Evolutionary conservation across 257 asterid species (phyloP).

Genomic region (Misopates orontium): DNA sequence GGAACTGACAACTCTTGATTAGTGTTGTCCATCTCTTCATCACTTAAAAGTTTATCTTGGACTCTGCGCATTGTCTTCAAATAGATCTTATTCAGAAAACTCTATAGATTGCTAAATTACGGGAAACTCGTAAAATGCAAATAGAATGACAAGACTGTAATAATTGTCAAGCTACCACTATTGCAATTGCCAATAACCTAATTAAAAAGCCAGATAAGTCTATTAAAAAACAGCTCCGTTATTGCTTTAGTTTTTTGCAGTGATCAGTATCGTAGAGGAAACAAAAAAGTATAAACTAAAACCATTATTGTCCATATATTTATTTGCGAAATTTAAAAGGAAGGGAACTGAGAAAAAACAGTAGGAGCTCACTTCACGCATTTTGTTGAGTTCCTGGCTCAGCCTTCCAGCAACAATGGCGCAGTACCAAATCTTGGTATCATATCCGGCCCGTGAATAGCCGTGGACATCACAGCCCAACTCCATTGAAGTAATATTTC

Average conservation of each 20-base stretch:
- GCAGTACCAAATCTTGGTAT: slow-evolving; percentile 87
- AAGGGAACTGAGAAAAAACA: slow-evolving; percentile 7
- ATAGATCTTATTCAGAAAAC: slow-evolving; percentile 39
- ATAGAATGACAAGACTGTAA: background rate
- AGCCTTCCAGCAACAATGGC: slow-evolving; percentile 87
- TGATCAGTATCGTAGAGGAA: background rate
- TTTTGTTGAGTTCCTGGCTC: slow-evolving; percentile 80
- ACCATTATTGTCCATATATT: background rate
- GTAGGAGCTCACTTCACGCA: slow-evolving; percentile 83
- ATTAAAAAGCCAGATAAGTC: background rate
- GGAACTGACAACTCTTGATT: slow-evolving; percentile 57
- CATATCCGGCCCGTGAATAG: slow-evolving; percentile 83
- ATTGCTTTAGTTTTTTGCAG: background rate
- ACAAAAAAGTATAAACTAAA: background rate
- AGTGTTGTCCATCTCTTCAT: slow-evolving; percentile 40
- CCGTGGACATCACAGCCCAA: slow-evolving; percentile 90
- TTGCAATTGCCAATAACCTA: background rate
- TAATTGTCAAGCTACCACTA: background rate
- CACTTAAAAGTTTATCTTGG: slow-evolving; percentile 61
- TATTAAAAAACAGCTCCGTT: background rate
- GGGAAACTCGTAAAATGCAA: slow-evolving; percentile 2
- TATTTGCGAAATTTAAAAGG: background rate
- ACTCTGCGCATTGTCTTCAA: slow-evolving; percentile 89
- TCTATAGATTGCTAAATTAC: slow-evolving; percentile 23
- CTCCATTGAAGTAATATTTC: slow-evolving; percentile 75